Evolutionary conservation across 2,329 filamentous ascomycete genomes (phyloP), one percentile per base, ranked within the genome.

Genomic region (Cladosporium sp.): DNA sequence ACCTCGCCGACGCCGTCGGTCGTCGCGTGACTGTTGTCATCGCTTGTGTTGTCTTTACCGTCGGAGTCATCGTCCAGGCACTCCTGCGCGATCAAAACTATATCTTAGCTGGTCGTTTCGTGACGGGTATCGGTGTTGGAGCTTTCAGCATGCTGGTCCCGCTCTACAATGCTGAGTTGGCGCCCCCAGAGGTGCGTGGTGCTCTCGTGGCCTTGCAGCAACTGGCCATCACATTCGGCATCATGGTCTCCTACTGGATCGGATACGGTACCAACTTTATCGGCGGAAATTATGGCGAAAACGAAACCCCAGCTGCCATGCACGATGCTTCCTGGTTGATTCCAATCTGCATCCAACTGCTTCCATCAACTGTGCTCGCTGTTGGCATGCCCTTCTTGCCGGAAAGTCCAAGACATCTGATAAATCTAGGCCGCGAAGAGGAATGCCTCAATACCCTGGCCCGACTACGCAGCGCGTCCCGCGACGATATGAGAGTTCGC

Each of bases 361-460:
- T 75, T 0, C 85, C 85, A 0, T 84, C 84, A 1, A 59, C 81
- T 2, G 58, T 88, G 3, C 76, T 90, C 1, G 79, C 84, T 40
- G 58, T 78, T 12, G 85, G 86, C 20, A 89, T 89, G 78, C 60
- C 85, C n/a, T 89, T 88, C 69, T 88, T 90, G 85, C 87, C 86
- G 0, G 88, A 85, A 66, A 86, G 82, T 0, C 87, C 87, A 0
- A 78, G 88, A 56, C 89, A 85, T 84, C 75, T 91, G 2, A 70
- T 87, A n/a, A 82, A 88, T 64, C 81, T 86, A 57, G 74, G 72
- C 52, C 82, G 85, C 27, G 85, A 89, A 59, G 75, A 76, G 0
- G 86, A 90, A 62, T 84, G 84, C 0, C 78, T 80, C 7, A 62
- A 64, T 6, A 80, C 83, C 1, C 74, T 91, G 1, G 80, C 85